Base-by-base conservation (phyloP, 2,329 filamentous ascomycete genomes). In the Pestalotiopsis fici region DNA sequence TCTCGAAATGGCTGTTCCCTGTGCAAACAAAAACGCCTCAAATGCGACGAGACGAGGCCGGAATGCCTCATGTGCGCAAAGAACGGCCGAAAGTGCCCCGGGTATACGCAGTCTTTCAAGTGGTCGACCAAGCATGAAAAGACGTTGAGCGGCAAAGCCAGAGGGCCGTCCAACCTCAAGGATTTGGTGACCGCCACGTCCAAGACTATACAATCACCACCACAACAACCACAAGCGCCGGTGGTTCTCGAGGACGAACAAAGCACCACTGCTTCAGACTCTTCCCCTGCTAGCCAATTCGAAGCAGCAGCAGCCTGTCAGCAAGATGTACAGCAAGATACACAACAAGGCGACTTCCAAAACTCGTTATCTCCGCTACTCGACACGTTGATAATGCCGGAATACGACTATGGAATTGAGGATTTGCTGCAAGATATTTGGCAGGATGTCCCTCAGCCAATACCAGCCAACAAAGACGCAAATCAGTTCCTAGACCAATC, bases 101-200 rank as follows among this genome's bases (percentile, higher is more conserved):
- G 76, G 1, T 78, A 77, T 64, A 70, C 70, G 13, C 73, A 77
- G 25, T 76, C 77, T 23, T 75, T 82, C 57, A 79, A 78, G 47
- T 82, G 80, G 80, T 82, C 80, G 0, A 81, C 80, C 69, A 82
- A 82, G 57, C 78, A 82, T 66, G 80, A 82, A 72, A 75, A 70
- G 63, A 67, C 60, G 31, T 28, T 64, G 65, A 18, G 57, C 23
- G 59, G 55, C 47, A 67, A 55, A n/a, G 57, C 65, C 37, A 63
- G 31, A 39, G 65, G 67, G 15, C 61, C 65, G 27, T 47, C 69
- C 50, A 65, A 69, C 25, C 55, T 69, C 55, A 68, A 64, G 31
- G 65, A 64, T 31, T 57, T 64, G 28, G 64, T 68, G 35, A 66
- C 47, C 23, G 66, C 64, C 25, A 69, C 67, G 11, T 67, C 68